Conservation (phyloP, 768 basidiomycete species). For the Hypsizygus marmoreus region DNA sequence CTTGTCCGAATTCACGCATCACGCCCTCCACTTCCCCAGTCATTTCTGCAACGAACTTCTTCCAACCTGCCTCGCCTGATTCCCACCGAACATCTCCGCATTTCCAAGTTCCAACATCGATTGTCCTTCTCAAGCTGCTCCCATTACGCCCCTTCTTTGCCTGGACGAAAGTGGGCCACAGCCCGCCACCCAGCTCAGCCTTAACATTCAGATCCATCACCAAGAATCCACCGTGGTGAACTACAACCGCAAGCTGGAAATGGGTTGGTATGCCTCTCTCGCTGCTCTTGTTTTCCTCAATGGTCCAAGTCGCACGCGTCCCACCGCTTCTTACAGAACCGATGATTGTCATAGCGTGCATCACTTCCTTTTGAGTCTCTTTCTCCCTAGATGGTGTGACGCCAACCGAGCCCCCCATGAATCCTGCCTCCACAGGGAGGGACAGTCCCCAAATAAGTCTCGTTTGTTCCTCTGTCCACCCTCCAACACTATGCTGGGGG, state of each 20-base stretch:
- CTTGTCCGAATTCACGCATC: slow-evolving; percentile 17
- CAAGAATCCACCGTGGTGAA: slow-evolving; percentile 19
- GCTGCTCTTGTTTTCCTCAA: slow-evolving; percentile 24
- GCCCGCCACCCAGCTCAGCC: slow-evolving; percentile 19
- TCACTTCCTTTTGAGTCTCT: slow-evolving; percentile 17
- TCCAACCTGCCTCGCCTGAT: slow-evolving; percentile 21
- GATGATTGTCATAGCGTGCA: slow-evolving; percentile 24
- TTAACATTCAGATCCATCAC: slow-evolving; percentile 19
- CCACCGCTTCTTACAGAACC: slow-evolving; percentile 14
- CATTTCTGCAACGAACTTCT: slow-evolving; percentile 16
- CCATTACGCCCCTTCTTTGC: slow-evolving; percentile 19
- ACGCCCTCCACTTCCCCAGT: slow-evolving; percentile 22
- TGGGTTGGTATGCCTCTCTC: slow-evolving; percentile 21
- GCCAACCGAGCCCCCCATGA: slow-evolving; percentile 13
- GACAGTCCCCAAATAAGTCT: slow-evolving; percentile 20
- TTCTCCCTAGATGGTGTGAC: slow-evolving; percentile 17
- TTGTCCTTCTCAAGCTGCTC: slow-evolving; percentile 14
- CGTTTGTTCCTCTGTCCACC: slow-evolving; percentile 26
- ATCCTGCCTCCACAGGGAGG: slow-evolving; percentile 10
- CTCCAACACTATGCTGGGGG: slow-evolving; percentile 23
- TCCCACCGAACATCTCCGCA: slow-evolving; percentile 21
- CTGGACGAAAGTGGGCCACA: slow-evolving; percentile 19
- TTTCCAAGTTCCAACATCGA: slow-evolving; percentile 24
- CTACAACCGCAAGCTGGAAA: slow-evolving; percentile 21
- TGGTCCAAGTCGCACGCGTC: slow-evolving; percentile 19